Evolutionary conservation across 768 basidiomycete species (phyloP), one percentile per base, ranked within the genome.

Genomic region (Sutorius australiensis): DNA sequence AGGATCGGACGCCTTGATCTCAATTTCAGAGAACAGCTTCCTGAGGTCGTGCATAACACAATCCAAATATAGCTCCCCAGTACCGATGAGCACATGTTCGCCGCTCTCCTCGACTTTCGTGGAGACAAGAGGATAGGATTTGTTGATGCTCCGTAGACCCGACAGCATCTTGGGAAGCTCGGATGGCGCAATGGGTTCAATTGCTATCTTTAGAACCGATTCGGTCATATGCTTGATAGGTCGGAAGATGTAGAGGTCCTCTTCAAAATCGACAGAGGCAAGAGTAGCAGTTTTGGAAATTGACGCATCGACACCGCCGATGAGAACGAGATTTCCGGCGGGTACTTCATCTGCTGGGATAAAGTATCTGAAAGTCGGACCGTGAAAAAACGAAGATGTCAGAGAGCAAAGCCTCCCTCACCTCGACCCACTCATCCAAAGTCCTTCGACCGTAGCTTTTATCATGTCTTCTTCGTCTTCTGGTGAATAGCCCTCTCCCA

Each of bases 391-490:
- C 6, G n/a, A 48, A 27, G 2, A 48, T 17, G 28, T 4, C 6
- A 14, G 21, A 38, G 36, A 41, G 14, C 12, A 21, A 34, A 39
- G 6, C 3, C 0, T 17, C 13, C 64, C 80, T 56, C 56, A 95
- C 90, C 95, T 80, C 14, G 95, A 84, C 76, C 98, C 89, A 65
- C 82, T 84, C 52, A 98, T 83, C 91, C 93, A 92, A 16, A 98
- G 75, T 56, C 87, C 87, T 60, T 98, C 95, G 3, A 97, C 81
- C 2, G 75, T 80, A 13, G 82, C 84, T 56, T 83, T 85, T 68
- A 89, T 81, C 93, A 98, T 95, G 65, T 99, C 97, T 72, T 99
- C 97, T 73, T 98, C 95, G 59, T 99, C 97, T 63, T 98, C 95
- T n/a, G 92, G 90, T 13, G 94, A 95, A 69, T 95, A 99, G 0